phyloP scores from a whole-genome alignment of 2,329 filamentous ascomycete species.

The Allantophomopsis cytisporea region DNA sequence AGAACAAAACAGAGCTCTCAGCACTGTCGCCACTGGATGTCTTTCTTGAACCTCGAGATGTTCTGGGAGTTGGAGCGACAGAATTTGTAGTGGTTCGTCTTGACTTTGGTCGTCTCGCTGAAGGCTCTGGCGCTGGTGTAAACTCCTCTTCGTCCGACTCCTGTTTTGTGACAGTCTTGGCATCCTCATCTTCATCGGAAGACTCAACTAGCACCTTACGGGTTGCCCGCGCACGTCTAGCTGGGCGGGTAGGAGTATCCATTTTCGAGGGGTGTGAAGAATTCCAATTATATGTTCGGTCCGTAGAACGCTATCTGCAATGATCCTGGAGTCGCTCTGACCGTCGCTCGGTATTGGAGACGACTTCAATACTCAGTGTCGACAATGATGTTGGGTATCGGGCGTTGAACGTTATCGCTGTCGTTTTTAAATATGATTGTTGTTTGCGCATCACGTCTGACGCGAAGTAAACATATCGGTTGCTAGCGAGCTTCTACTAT shows the following conservation, averaged over 20 bases:
- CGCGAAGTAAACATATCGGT: too few relatives aligned
- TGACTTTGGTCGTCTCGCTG: conserved; percentile 35
- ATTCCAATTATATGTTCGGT: too few relatives aligned
- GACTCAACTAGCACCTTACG: conserved; percentile 66
- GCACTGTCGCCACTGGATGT: conserved; percentile 28
- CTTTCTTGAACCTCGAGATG: conserved; percentile 27
- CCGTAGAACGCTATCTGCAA: too few relatives aligned
- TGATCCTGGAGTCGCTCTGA: too few relatives aligned
- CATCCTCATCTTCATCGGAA: conserved; percentile 48
- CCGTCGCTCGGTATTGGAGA: too few relatives aligned
- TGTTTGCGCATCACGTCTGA: background rate
- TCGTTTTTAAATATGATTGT: background rate
- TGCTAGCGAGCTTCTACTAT: too few relatives aligned
- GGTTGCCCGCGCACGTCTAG: conserved; percentile 46
- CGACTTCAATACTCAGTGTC: too few relatives aligned
- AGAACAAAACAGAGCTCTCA: conserved; percentile 47
- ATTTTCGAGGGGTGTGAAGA: background rate
- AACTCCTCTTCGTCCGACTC: conserved; percentile 65
- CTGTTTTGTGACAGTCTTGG: conserved; percentile 45
- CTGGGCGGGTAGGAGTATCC: conserved; percentile 34
- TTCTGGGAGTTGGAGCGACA: conserved; percentile 11
- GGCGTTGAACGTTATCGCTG: conserved; percentile 5
- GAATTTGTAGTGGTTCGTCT: conserved; percentile 29
- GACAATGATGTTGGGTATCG: too few relatives aligned
- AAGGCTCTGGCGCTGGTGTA: conserved; percentile 52